Conservation (phyloP, 805 yeast species). For the Candida xiaguanensis region DNA sequence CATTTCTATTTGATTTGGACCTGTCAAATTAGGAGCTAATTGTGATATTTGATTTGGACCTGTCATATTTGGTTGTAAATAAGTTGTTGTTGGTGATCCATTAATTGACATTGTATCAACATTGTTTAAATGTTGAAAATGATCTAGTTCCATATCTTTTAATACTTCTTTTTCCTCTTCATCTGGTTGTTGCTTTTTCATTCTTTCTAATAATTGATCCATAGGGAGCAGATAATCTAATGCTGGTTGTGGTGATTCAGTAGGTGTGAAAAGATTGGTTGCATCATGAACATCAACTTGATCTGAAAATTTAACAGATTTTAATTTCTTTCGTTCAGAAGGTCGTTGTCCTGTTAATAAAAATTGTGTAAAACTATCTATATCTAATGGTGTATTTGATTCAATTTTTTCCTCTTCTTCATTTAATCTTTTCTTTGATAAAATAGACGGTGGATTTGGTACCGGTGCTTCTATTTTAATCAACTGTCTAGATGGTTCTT, state of each 20-base stretch:
- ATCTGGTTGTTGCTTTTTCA: constrained; percentile 31
- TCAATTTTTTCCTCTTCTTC: constrained; percentile 36
- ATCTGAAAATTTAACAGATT: constrained; percentile 72
- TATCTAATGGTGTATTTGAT: constrained; percentile 52
- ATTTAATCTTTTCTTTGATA: constrained; percentile 54
- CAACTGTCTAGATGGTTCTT: constrained; percentile 50
- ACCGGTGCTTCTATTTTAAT: constrained; percentile 58
- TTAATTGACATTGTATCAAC: constrained; percentile 74
- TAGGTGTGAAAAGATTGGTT: constrained; percentile 15
- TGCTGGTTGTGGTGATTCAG: constrained; percentile 20
- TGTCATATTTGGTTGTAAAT: constrained; percentile 42
- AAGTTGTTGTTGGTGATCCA: constrained; percentile 56
- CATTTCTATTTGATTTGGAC: constrained; percentile 41
- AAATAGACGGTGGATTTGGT: constrained; percentile 77
- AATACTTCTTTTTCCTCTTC: constrained; percentile 70
- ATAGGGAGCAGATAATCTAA: constrained; percentile 68
- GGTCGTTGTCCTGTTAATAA: constrained; percentile 79
- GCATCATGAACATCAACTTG: constrained; percentile 44
- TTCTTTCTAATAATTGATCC: constrained; percentile 61
- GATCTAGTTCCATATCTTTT: constrained; percentile 66
- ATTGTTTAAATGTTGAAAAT: constrained; percentile 66
- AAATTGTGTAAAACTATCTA: constrained; percentile 83
- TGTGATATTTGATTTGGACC: constrained; percentile 42
- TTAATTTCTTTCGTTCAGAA: constrained; percentile 41
- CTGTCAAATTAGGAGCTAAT: constrained; percentile 44